phyloP scores from a whole-genome alignment of 2,329 filamentous ascomycete genomes.

The Ramularia endophylla region DNA sequence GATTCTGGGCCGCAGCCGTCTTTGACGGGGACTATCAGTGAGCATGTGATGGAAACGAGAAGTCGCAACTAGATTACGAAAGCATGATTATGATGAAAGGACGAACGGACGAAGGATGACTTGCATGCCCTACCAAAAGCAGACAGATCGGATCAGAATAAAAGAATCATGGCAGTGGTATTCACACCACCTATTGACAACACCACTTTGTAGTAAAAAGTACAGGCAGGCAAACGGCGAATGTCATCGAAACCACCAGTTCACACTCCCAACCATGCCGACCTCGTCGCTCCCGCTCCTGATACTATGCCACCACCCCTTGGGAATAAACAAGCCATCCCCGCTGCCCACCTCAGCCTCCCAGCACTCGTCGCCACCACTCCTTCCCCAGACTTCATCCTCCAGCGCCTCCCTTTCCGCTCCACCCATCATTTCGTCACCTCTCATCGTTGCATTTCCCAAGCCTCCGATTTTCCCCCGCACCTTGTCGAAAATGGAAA shows the following conservation, averaged over 20 bases:
- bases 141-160: no score
- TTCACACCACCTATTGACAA: no score
- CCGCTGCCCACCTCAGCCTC: slow-evolving; percentile 50
- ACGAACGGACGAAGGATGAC: not conserved
- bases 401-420: slow-evolving; percentile 62
- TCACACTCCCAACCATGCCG: slow-evolving; percentile 55
- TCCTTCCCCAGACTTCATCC: slow-evolving; percentile 60
- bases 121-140: no score
- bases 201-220: no score
- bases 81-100: slow-evolving; percentile 5
- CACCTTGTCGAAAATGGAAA: slow-evolving; percentile 55
- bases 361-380: slow-evolving; percentile 17
- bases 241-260: slow-evolving; percentile 2
- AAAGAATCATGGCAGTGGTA: no score
- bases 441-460: slow-evolving; percentile 53
- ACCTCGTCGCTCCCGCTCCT: slow-evolving; percentile 49
- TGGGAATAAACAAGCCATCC: slow-evolving; percentile 72
- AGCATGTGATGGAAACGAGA: slow-evolving; percentile 28
- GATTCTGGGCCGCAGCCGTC: slow-evolving; percentile 17
- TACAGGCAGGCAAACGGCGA: no score
- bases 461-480: slow-evolving; percentile 35
- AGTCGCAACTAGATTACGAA: slow-evolving; percentile 18
- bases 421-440: slow-evolving; percentile 88
- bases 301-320: slow-evolving; percentile 84
- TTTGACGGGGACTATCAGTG: slow-evolving; percentile 19